Evolutionary conservation across 306 rosid species (phyloP).

Genomic region (Vicia faba): DNA sequence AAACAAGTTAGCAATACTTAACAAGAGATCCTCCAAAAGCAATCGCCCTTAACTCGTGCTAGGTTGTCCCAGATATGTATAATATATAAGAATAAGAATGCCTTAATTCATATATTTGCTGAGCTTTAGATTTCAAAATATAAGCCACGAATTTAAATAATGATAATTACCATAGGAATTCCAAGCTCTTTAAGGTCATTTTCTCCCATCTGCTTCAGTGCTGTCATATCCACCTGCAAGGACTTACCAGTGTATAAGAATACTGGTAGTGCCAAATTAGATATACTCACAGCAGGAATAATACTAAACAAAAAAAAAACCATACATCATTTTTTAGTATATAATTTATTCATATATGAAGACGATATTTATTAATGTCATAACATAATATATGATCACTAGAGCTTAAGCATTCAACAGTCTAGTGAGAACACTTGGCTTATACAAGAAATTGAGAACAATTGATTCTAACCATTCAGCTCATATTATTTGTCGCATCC

Average conservation of each 20-base stretch:
- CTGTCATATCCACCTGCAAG: constrained; percentile 86
- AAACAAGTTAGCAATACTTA: constrained; percentile 3
- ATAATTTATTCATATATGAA: no score
- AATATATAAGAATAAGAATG: constrained; percentile 12
- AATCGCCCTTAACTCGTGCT: background rate
- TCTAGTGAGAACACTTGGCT: no score
- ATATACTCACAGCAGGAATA: constrained; percentile 8
- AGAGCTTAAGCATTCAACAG: background rate
- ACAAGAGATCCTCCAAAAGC: constrained; percentile 17
- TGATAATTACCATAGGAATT: constrained; percentile 82
- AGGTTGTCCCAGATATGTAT: background rate
- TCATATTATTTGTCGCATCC: no score
- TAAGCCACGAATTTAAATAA: constrained; percentile 15
- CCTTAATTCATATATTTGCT: constrained; percentile 16
- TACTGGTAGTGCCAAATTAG: constrained; percentile 21
- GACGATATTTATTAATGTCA: background rate
- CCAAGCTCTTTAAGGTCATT: constrained; percentile 96
- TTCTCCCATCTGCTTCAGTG: constrained; percentile 95
- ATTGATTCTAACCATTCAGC: no score
- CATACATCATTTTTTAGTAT: background rate
- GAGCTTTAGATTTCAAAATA: constrained; percentile 26
- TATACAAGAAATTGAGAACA: no score
- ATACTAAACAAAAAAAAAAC: background rate
- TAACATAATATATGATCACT: constrained; percentile 10
- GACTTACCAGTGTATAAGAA: constrained; percentile 15